phyloP scores from a whole-genome alignment of 768 basidiomycete species.

The Hysterangium stoloniferum region DNA sequence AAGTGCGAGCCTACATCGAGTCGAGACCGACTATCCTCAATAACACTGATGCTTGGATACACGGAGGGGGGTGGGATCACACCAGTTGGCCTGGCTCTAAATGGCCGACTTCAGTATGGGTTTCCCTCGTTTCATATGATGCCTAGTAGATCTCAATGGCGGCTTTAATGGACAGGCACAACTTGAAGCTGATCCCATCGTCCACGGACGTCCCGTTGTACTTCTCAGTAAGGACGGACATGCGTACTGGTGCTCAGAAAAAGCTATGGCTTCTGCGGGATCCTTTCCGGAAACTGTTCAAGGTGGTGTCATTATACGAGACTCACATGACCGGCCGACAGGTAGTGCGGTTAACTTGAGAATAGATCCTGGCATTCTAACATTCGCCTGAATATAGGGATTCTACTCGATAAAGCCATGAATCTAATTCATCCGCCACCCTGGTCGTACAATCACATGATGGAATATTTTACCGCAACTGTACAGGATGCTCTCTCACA shows the following conservation, averaged over 20 bases:
- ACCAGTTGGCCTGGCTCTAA: slow-evolving; percentile 1
- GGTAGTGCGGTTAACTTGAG: slow-evolving; percentile 3
- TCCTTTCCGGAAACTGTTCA: slow-evolving; percentile 6
- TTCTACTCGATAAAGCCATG: slow-evolving; percentile 89
- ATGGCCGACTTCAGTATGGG: slow-evolving; percentile 10
- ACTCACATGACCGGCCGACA: slow-evolving; percentile 1
- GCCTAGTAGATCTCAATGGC: neutral
- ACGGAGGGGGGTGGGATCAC: slow-evolving; percentile 12
- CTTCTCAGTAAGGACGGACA: slow-evolving; percentile 13
- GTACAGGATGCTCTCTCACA: slow-evolving; percentile 62
- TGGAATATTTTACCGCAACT: slow-evolving; percentile 57
- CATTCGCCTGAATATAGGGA: slow-evolving; percentile 34
- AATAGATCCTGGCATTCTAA: slow-evolving; percentile 5
- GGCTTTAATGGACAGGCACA: slow-evolving; percentile 7
- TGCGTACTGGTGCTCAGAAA: slow-evolving; percentile 10
- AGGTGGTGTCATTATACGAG: slow-evolving; percentile 9
- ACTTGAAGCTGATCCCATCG: slow-evolving; percentile 7
- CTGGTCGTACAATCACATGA: slow-evolving; percentile 45
- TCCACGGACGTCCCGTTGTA: slow-evolving; percentile 6
- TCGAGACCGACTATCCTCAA: slow-evolving; percentile 5
- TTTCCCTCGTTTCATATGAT: neutral
- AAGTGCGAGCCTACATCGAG: slow-evolving; percentile 8
- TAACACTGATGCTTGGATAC: slow-evolving; percentile 5
- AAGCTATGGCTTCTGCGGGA: neutral
- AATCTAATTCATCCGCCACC: slow-evolving; percentile 57